A percentile compares a stretch with the other conserved stretches of the same genome.
Evolutionary conservation across 1,139 yeast genomes (phyloP).

Genomic region (Tardiomyces digboiensis): DNA sequence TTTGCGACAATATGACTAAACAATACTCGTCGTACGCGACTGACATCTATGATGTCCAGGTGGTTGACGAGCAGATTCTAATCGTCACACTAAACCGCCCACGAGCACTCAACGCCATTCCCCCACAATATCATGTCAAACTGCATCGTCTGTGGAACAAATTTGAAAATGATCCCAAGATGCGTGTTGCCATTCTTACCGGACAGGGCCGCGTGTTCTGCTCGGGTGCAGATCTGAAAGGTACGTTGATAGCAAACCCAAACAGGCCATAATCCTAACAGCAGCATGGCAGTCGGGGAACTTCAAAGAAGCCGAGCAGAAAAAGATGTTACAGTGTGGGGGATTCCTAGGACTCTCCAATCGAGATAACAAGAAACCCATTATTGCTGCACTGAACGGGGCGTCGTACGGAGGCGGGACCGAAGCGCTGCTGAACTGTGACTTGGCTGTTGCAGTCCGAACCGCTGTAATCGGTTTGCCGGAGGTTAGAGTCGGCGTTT

Average conservation of each 20-base stretch:
- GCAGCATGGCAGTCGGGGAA: slow-evolving; percentile 1
- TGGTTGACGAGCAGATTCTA: slow-evolving; percentile 12
- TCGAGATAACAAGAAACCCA: slow-evolving; percentile 20
- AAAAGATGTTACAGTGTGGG: not conserved
- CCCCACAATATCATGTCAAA: slow-evolving; percentile 11
- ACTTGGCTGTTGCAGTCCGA: slow-evolving; percentile 21
- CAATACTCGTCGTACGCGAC: slow-evolving; percentile 5
- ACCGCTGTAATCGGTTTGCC: slow-evolving; percentile 21
- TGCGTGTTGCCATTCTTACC: slow-evolving; percentile 23
- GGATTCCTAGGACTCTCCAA: slow-evolving; percentile 25
- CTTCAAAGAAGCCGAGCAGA: slow-evolving; percentile 1
- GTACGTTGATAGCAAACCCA: slow-evolving; percentile 8
- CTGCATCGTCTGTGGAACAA: slow-evolving; percentile 18
- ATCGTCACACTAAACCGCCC: slow-evolving; percentile 18
- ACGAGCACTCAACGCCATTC: slow-evolving; percentile 15
- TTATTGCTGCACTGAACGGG: slow-evolving; percentile 25
- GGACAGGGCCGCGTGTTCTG: slow-evolving; percentile 23
- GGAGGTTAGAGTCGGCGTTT: slow-evolving; percentile 24
- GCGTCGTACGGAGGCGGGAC: slow-evolving; percentile 26
- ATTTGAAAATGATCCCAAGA: slow-evolving; percentile 18
- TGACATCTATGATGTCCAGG: slow-evolving; percentile 13
- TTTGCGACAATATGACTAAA: too few relatives aligned
- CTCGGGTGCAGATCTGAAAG: slow-evolving; percentile 26
- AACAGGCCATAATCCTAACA: not conserved
- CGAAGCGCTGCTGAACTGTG: slow-evolving; percentile 24